Percentiles rank a stretch among this genome's conserved stretches.
phyloP scores from a whole-genome alignment of 495 filamentous ascomycete genomes.

The Aspergillus incahuasiensis region DNA sequence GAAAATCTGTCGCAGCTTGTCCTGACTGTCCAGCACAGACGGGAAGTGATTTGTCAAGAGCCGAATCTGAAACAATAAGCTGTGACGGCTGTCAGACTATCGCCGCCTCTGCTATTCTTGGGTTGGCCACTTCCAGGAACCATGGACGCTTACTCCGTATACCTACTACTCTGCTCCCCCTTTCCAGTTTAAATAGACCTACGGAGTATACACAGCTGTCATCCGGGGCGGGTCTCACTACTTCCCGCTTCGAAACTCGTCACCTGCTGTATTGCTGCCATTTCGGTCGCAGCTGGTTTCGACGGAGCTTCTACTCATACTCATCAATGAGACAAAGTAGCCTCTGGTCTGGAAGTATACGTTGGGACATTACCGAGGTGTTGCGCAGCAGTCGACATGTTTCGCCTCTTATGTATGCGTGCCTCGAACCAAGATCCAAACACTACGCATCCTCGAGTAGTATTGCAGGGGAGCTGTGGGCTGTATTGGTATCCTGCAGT shows the following conservation, averaged over 20 bases:
- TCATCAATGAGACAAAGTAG: not conserved
- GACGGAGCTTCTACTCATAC: not conserved
- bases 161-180: not conserved
- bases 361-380: not conserved
- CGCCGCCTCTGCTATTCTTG: conserved; percentile 4
- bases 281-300: not conserved
- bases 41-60: conserved; percentile 12
- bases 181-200: not conserved
- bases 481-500: not conserved
- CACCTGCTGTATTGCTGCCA: not conserved
- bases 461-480: not conserved
- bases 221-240: not conserved
- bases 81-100: conserved; percentile 10
- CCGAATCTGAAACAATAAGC: conserved; percentile 14
- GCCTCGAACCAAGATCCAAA: not conserved
- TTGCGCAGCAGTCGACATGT: not conserved
- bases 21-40: not conserved
- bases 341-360: not conserved
- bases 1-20: not conserved
- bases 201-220: not conserved
- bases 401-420: not conserved
- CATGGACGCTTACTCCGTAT: not conserved
- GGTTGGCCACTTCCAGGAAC: not conserved
- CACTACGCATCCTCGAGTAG: not conserved
- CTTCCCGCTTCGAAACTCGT: not conserved